Percentiles rank a stretch among this genome's conserved stretches.
Evolutionary conservation across 768 basidiomycete species (phyloP).

Genomic region (Polyporus arcularius): DNA sequence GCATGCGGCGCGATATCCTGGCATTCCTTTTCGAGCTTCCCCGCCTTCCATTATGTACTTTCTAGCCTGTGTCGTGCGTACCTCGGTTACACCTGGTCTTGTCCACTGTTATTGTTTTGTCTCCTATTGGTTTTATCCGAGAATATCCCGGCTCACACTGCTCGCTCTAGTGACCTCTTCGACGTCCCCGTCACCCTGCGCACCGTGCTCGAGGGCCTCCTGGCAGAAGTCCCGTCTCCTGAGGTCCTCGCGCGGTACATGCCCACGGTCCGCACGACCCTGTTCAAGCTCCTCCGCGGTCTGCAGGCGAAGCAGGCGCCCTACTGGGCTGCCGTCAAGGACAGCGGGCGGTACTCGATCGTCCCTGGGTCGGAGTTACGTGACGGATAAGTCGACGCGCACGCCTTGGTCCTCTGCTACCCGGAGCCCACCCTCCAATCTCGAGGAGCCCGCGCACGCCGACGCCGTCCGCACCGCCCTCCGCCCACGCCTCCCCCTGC

Average conservation of each 20-base stretch:
- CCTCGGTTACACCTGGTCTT: not conserved
- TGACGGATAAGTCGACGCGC: not conserved
- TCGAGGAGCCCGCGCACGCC: not conserved
- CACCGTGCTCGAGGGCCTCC: constrained; percentile 42
- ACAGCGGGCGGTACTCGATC: not conserved
- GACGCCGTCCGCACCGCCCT: not conserved
- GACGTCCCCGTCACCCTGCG: constrained; percentile 41
- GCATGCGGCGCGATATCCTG: not conserved
- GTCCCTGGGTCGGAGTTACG: not conserved
- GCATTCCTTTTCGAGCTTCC: not conserved
- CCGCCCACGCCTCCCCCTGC: not conserved
- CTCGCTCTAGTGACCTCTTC: constrained; percentile 38
- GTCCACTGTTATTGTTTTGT: not conserved
- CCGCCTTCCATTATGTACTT: not conserved
- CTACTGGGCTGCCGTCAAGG: constrained; percentile 34
- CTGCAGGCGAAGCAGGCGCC: constrained; percentile 43
- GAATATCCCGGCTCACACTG: constrained; percentile 2
- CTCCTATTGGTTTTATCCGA: not conserved
- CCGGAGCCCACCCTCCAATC: not conserved
- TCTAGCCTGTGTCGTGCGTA: not conserved
- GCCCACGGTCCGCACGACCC: constrained; percentile 38
- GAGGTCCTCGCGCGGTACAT: constrained; percentile 37
- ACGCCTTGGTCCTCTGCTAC: not conserved
- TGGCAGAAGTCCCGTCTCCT: constrained; percentile 42
- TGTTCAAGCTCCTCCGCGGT: constrained; percentile 42